Base-by-base conservation (phyloP, 768 basidiomycete species). In the Pleurotus djamor region DNA sequence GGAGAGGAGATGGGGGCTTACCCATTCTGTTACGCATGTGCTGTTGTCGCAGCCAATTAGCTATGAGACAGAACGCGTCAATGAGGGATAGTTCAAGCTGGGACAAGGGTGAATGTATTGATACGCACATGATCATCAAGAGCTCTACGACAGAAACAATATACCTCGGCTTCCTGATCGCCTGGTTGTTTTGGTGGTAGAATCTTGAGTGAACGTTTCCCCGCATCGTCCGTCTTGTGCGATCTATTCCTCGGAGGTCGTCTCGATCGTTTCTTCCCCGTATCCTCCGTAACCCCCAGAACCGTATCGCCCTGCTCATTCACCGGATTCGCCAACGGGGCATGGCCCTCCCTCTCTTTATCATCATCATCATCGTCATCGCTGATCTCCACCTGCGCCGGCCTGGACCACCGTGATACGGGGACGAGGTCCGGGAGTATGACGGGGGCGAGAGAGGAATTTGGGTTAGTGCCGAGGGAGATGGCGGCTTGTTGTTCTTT, bases 11-110 rank as follows among this genome's bases (percentile, higher is more conserved):
- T 9, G 45, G 12, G 32, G 16, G 6, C 79, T 90, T 66, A 90
- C 94, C 94, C 94, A 96, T 86, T 94, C 91, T 41, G 78, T 76
- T 63, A 81, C 75, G 69, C 94, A 96, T 13, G 78, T 74, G 45
- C 77, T 73, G 63, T 83, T 82, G 68, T 96, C 94, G 66, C 94
- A 96, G 13, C 79, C 94, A 61, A 96, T 87, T 94, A 96, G 94
- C 89, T 91, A 48, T 63, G 28, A 59, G 50, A 61, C 21, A 28
- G 21, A 28, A 28, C 21, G 21, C 52, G 62, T 63, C 45, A 64
- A 63, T 51, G 33, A 36, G 10, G 16, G 45, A 57, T 21, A 38
- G 33, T 60, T 57, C 59, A 33, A 58, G 32, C 8, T 10, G 34
- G 16, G 16, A 37, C 51, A 16, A 36, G n/a, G 21, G 28, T 7